Evolutionary conservation across 2,329 filamentous ascomycete genomes (phyloP).

Genomic region (Plenodomus biglobosus): DNA sequence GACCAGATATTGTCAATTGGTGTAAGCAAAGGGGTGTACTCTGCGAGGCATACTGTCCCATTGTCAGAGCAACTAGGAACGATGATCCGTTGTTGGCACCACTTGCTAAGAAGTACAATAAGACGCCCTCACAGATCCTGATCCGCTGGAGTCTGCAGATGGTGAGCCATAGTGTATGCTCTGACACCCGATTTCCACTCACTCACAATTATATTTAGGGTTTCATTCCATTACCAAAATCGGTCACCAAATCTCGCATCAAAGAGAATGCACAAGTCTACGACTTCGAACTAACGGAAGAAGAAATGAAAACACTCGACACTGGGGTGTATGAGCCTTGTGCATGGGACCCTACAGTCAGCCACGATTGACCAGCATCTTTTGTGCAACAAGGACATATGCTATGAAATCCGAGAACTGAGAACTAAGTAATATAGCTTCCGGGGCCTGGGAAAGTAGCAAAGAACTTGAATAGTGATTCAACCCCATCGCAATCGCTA

Average conservation of each 20-base stretch:
- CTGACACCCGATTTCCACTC: too few species aligned
- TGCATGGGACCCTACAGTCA: constrained; percentile 60
- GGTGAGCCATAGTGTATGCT: constrained; percentile 18
- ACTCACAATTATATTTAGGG: constrained; percentile 44
- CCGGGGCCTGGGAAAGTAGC: too few species aligned
- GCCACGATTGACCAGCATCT: constrained; percentile 34
- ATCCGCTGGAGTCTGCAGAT: constrained; percentile 59
- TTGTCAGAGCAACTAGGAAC: constrained; percentile 50
- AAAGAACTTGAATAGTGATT: too few species aligned
- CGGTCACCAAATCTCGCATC: constrained; percentile 61
- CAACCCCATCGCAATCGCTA: too few species aligned
- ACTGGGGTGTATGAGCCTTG: constrained; percentile 60
- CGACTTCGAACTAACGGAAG: constrained; percentile 60
- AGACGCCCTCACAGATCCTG: constrained; percentile 60
- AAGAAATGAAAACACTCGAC: constrained; percentile 60
- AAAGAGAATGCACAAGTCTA: constrained; percentile 62
- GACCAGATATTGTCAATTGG: constrained; percentile 80
- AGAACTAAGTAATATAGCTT: too few species aligned
- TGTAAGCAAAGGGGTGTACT: constrained; percentile 58
- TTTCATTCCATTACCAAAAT: constrained; percentile 65
- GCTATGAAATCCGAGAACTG: too few species aligned
- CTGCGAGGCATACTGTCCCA: constrained; percentile 52
- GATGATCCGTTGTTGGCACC: constrained; percentile 56
- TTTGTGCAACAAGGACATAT: neutral
- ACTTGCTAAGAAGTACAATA: constrained; percentile 59